Evolutionary conservation across 495 filamentous ascomycete species (phyloP), one percentile per base, ranked within the genome.

Genomic region (Glutinoglossum americanum): DNA sequence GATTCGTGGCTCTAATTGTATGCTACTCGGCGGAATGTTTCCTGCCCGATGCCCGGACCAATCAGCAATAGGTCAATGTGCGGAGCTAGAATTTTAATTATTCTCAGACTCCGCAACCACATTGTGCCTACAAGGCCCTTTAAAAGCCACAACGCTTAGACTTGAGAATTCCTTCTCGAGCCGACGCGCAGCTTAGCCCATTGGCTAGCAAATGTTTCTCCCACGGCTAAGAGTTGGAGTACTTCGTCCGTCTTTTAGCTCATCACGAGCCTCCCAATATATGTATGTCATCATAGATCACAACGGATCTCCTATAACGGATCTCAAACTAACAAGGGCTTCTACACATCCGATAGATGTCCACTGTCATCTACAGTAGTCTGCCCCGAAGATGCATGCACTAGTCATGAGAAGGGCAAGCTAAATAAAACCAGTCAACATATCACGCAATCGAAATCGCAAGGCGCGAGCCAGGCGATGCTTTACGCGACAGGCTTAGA

Each of bases 401-500:
- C 19, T 32, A 30, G 49, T 25, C 23, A 53, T 30, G 49, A 53
- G 30, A 53, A 28, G 49, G 5, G 21, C 6, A 53, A 71, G 63
- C 74, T 69, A 55, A 69, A 69, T 54, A 69, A 69, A 37, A 67
- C 63, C 27, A 68, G 89, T 55, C 73, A 78, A 53, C 65, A 74
- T 65, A 83, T 98, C 74, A 97, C 92, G 44, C 88, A 96, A 69
- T 93, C 88, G 62, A 95, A 90, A 70, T 87, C 92, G 27, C 92
- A 98, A 74, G 92, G 92, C 64, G 92, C 93, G 47, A 95, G 90
- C 33, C 92, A 98, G 74, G 93, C 93, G 59, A 98, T 98, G 92
- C 76, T 98, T 48, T 97, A 96, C 74, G 92, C 85, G 62, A 94
- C 89, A 10, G 92, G 92, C 57, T 69, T 98, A 65, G 77, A 71